Evolutionary conservation across 2,329 filamentous ascomycete species (phyloP).

Genomic region (Colletotrichum sp.): DNA sequence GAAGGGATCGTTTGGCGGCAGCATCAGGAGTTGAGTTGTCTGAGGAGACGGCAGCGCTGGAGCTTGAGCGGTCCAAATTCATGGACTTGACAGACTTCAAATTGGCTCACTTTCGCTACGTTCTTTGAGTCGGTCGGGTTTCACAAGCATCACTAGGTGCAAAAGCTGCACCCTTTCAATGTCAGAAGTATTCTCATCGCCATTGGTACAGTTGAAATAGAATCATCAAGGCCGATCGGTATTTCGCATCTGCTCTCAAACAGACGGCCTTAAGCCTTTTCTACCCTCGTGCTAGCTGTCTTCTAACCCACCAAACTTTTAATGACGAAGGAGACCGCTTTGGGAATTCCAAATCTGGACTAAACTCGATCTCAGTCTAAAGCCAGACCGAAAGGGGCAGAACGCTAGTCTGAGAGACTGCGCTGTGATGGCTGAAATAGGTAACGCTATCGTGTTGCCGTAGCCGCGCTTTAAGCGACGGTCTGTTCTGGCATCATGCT

Average conservation of each 20-base stretch:
- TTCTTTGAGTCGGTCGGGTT: conserved; percentile 20
- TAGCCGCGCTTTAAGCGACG: not conserved
- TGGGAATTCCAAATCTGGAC: not conserved
- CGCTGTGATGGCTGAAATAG: not conserved
- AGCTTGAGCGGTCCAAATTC: conserved; percentile 23
- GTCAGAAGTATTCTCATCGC: fast-evolving
- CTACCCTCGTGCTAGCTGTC: not conserved
- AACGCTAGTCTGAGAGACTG: not conserved
- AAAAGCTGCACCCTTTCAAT: not conserved
- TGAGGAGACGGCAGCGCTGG: not conserved
- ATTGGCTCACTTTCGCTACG: conserved; percentile 26
- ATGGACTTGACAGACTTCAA: conserved; percentile 29
- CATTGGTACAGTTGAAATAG: not conserved
- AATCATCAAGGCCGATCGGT: not conserved
- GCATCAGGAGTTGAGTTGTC: conserved; percentile 4
- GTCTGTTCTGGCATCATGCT: not conserved
- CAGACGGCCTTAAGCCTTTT: not conserved
- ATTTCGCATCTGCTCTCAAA: not conserved
- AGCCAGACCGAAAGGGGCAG: not conserved
- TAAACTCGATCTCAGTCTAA: not conserved
- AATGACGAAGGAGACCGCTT: not conserved
- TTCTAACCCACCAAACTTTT: not conserved
- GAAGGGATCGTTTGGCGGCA: conserved; percentile 28
- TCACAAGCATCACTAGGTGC: not conserved
- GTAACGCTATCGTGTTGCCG: not conserved